phyloP scores from a whole-genome alignment of 2,329 filamentous ascomycete species.

The Sclerotiophoma versabilis region DNA sequence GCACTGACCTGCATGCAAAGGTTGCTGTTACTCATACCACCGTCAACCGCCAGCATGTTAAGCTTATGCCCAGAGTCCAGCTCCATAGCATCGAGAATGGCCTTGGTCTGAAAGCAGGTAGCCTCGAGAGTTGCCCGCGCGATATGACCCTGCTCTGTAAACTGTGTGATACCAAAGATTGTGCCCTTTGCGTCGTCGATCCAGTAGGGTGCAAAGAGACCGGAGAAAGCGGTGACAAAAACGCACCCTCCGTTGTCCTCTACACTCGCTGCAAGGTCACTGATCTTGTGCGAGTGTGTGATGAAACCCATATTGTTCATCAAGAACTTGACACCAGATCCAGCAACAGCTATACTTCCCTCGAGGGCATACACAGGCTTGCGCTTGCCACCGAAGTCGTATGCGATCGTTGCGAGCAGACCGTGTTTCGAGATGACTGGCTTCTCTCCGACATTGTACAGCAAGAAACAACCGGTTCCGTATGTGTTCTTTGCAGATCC shows the following conservation, averaged over 20 bases:
- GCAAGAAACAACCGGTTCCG: conserved; percentile 86
- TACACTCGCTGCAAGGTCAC: conserved; percentile 68
- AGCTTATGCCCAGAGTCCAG: conserved; percentile 81
- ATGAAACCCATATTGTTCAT: conserved; percentile 71
- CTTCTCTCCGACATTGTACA: conserved; percentile 86
- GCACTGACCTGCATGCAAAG: conserved; percentile 76
- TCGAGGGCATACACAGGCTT: conserved; percentile 82
- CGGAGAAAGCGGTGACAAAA: conserved; percentile 88
- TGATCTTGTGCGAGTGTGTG: conserved; percentile 67
- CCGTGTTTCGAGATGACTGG: conserved; percentile 86
- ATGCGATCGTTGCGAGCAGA: conserved; percentile 84
- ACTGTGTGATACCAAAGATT: conserved; percentile 81
- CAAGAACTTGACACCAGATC: conserved; percentile 75
- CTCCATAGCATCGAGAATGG: conserved; percentile 91
- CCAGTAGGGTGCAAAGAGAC: conserved; percentile 93
- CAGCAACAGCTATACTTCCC: conserved; percentile 82
- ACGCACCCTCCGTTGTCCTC: conserved; percentile 82
- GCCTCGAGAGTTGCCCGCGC: conserved; percentile 89
- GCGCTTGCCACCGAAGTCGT: conserved; percentile 73
- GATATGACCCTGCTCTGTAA: conserved; percentile 85
- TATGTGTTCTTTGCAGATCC: conserved; percentile 92
- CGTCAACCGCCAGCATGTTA: conserved; percentile 80
- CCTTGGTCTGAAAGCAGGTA: conserved; percentile 90
- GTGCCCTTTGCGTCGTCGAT: conserved; percentile 92
- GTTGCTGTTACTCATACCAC: conserved; percentile 87